Base-by-base conservation (phyloP, 2,329 filamentous ascomycete species). In the Neobulgaria alba region DNA sequence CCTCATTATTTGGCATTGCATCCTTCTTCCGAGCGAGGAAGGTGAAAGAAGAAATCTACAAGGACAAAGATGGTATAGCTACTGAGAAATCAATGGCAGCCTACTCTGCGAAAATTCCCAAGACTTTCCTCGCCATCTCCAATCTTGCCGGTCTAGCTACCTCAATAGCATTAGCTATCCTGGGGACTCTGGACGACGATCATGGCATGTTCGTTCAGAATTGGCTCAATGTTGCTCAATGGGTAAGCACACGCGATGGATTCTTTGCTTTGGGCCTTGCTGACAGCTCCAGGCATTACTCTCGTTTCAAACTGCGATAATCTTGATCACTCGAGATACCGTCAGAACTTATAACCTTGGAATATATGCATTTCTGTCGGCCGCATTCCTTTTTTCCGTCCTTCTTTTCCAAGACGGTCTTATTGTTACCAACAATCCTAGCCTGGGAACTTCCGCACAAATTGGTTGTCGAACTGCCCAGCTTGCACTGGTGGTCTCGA, bases 1-100 rank as follows among this genome's bases (percentile, higher is more conserved):
- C 67, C 8, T 62, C 63, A 30, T 23, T 65, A 16, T 43, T 57
- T 29, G 58, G 60, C 32, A 50, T 64, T 26, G 26, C 60, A 33
- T 49, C 50, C 21, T 66, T 68, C 50, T 48, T 50, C 59, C 43
- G 51, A 55, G 29, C 35, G 33, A 34, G 57, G 45, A 52, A 51
- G 59, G 29, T 50, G 36, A 46, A 56, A 59, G 43, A 55, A 30
- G 62, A 69, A 9, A 64, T 69, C 10, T 88, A 88, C 54, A 66
- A 78, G 51, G 84, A 89, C 55, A 63, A 70, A 46, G 84, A 89
- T 61, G 84, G 84, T 36, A 68, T 72, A 48, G 81, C 79, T 21
- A 82, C 77, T 0, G 68, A 74, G 30, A 77, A 82, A 55, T 77
- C 78, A 1, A 57, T 77, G 38, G 68, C 69, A 16, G 68, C 67